A percentile compares a stretch with the other conserved stretches of the same genome.
Evolutionary conservation across 352 stramenopile species (phyloP).

Genomic region (Vaucheria bursata): DNA sequence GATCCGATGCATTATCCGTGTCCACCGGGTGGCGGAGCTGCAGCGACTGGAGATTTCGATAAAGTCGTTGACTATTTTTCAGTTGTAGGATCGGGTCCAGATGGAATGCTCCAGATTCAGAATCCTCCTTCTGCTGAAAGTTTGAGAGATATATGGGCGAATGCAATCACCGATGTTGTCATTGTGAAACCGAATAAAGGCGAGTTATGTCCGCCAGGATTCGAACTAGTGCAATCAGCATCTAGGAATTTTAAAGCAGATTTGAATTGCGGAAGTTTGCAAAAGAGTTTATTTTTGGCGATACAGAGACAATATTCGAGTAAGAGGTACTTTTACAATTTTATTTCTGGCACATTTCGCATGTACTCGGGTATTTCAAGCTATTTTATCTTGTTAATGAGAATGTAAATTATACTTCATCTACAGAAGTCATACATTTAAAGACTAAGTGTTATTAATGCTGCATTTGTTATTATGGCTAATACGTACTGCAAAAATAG

Average conservation of each 20-base stretch:
- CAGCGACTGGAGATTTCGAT: slow-evolving; percentile 1
- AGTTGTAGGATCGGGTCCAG: slow-evolving; percentile 25
- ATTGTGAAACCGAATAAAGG: slow-evolving; percentile 33
- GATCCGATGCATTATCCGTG: background rate
- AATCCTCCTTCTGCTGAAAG: slow-evolving; percentile 25
- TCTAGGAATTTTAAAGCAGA: slow-evolving; percentile 35
- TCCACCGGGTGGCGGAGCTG: background rate
- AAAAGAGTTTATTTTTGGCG: slow-evolving; percentile 29
- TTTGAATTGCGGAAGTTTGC: slow-evolving; percentile 34
- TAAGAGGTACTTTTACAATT: slow-evolving; percentile 20
- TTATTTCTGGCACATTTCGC: too few relatives aligned
- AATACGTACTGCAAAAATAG: too few relatives aligned
- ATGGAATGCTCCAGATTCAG: slow-evolving; percentile 35
- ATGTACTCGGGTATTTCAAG: too few relatives aligned
- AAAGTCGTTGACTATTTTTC: slow-evolving; percentile 39
- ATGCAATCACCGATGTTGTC: slow-evolving; percentile 43
- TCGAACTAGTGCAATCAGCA: slow-evolving; percentile 43
- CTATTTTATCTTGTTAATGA: background rate
- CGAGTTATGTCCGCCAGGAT: slow-evolving; percentile 35
- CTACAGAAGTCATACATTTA: background rate
- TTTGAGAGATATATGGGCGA: slow-evolving; percentile 29
- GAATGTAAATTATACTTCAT: background rate
- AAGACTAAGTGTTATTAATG: background rate
- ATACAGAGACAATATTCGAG: slow-evolving; percentile 29
- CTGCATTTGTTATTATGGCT: too few relatives aligned